phyloP scores from a whole-genome alignment of 306 rosid species.

The Vicia faba region DNA sequence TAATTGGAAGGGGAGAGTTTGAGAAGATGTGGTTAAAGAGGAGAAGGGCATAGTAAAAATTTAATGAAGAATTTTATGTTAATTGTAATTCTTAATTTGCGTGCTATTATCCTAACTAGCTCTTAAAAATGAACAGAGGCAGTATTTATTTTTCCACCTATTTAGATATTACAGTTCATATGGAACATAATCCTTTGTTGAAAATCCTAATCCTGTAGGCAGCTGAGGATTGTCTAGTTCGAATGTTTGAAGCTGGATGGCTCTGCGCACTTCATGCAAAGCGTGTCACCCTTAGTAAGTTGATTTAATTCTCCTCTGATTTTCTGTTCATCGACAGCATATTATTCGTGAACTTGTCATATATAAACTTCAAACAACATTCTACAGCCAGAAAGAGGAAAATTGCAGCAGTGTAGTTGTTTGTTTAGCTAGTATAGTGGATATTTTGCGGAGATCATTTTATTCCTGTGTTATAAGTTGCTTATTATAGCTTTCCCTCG shows the following conservation, averaged over 20 bases:
- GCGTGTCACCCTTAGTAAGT: constrained; percentile 94
- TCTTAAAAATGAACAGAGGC: not conserved
- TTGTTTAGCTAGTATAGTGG: constrained; percentile 1
- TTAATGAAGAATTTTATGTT: not conserved
- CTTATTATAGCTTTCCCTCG: constrained; percentile 7
- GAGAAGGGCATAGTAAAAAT: not conserved
- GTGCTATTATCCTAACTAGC: constrained; percentile 3
- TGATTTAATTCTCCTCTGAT: constrained; percentile 12
- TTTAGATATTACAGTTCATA: constrained; percentile 15
- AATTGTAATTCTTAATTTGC: constrained; percentile 3
- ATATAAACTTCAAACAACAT: constrained; percentile 6
- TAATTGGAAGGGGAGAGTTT: too few species aligned
- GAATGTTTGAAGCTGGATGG: constrained; percentile 77
- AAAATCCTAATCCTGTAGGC: constrained; percentile 59
- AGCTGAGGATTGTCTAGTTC: constrained; percentile 73
- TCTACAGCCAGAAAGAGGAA: not conserved
- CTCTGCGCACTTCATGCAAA: constrained; percentile 91
- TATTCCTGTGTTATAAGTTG: constrained; percentile 2
- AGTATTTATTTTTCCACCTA: constrained; percentile 1
- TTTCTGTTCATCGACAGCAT: constrained; percentile 21
- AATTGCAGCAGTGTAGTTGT: not conserved
- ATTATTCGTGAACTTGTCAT: constrained; percentile 2
- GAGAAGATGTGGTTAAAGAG: too few species aligned
- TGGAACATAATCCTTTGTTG: not conserved
- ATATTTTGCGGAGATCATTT: not conserved